A percentile compares a stretch with the other conserved stretches of the same genome.
Conservation (phyloP, 305 asterid species). For the Andrographis paniculata region DNA sequence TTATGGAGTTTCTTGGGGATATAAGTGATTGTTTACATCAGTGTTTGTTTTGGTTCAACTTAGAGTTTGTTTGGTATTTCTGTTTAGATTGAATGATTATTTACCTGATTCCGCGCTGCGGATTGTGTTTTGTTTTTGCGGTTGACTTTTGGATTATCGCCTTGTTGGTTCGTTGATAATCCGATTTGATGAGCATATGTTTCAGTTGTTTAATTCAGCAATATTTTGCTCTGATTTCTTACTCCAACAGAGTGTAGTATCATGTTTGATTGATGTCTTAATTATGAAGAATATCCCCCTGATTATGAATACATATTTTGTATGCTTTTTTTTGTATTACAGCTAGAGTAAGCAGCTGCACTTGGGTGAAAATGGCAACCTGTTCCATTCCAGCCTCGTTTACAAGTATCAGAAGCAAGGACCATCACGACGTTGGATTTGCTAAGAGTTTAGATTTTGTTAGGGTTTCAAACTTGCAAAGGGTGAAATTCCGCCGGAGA, state of each 20-base stretch:
- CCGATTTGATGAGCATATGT: neutral
- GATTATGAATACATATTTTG: neutral
- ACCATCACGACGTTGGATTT: constrained; percentile 54
- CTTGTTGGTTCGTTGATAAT: constrained; percentile 8
- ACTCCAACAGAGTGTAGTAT: neutral
- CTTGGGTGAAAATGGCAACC: constrained; percentile 32
- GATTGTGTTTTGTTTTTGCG: constrained; percentile 1
- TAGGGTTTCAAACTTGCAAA: constrained; percentile 53
- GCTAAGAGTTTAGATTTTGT: constrained; percentile 56
- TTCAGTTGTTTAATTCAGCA: neutral
- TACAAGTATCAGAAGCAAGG: constrained; percentile 55
- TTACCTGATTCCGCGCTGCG: neutral
- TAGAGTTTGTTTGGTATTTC: neutral
- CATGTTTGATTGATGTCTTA: neutral
- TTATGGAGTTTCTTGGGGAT: too few relatives aligned
- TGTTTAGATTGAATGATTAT: neutral
- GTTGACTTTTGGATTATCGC: neutral
- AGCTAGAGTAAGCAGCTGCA: constrained; percentile 17
- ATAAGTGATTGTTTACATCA: neutral
- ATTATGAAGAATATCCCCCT: neutral
- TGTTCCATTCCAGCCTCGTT: constrained; percentile 68
- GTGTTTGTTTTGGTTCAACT: neutral
- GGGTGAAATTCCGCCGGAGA: constrained; percentile 60
- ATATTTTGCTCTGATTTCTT: constrained; percentile 1
- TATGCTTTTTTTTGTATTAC: constrained; percentile 14